Conservation (phyloP, 495 filamentous ascomycete genomes). For the Aspergillus ellipticus region DNA sequence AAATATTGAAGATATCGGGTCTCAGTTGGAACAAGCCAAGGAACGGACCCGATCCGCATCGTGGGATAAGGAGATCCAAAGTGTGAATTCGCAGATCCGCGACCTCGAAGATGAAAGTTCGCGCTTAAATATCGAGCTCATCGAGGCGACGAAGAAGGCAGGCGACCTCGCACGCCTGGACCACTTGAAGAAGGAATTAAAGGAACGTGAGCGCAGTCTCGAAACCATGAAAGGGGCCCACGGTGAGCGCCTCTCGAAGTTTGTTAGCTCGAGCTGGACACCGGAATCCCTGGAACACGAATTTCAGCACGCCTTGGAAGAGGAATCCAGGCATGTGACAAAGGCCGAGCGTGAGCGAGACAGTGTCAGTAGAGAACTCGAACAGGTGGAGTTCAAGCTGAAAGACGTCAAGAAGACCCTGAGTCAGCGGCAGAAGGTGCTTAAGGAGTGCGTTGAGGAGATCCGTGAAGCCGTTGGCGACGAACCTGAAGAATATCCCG, state of each 20-base stretch:
- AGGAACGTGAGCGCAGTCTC: constrained; percentile 64
- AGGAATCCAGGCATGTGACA: constrained; percentile 47
- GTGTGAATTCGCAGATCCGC: constrained; percentile 58
- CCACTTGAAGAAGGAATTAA: constrained; percentile 69
- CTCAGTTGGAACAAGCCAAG: constrained; percentile 57
- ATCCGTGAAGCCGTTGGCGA: constrained; percentile 48
- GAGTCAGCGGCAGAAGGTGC: constrained; percentile 60
- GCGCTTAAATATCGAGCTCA: constrained; percentile 67
- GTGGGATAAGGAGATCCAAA: constrained; percentile 65
- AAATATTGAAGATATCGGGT: constrained; percentile 64
- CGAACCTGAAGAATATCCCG: constrained; percentile 52
- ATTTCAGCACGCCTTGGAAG: constrained; percentile 62
- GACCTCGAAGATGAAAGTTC: constrained; percentile 64
- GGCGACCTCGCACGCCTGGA: constrained; percentile 75
- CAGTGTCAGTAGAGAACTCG: constrained; percentile 63
- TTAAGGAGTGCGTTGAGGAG: constrained; percentile 52
- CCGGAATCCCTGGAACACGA: constrained; percentile 65
- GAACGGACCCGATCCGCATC: constrained; percentile 54
- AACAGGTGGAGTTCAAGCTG: constrained; percentile 76
- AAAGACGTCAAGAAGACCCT: constrained; percentile 56
- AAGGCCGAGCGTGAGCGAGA: constrained; percentile 69
- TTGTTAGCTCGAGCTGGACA: constrained; percentile 64
- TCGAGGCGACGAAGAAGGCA: constrained; percentile 74
- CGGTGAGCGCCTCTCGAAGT: constrained; percentile 58
- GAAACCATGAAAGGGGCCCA: constrained; percentile 75